A percentile compares a stretch with the other conserved stretches of the same genome.
Evolutionary conservation across 371 early-diverging fungal genomes (phyloP).

Genomic region (Parasitella parasitica): DNA sequence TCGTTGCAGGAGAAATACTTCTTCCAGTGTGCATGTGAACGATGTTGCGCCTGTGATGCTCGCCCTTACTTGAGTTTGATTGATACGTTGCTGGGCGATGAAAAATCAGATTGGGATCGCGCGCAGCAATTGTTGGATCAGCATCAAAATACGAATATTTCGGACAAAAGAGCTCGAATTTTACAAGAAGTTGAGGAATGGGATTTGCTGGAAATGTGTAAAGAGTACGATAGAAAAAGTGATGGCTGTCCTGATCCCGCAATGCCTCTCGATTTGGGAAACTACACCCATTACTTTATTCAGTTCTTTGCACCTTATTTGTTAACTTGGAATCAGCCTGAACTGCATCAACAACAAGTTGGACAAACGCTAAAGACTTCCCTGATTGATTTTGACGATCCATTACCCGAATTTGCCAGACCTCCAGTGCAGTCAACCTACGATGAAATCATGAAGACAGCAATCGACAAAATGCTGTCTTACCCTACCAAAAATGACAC

Average conservation of each 20-base stretch:
- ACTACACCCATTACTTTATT: conserved; percentile 32
- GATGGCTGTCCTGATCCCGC: conserved; percentile 19
- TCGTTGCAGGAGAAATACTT: conserved; percentile 67
- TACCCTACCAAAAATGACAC: conserved; percentile 12
- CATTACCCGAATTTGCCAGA: conserved; percentile 22
- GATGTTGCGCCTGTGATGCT: conserved; percentile 44
- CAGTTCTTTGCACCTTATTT: conserved; percentile 37
- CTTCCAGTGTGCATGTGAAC: conserved; percentile 72
- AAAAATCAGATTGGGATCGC: conserved; percentile 37
- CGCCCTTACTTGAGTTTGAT: conserved; percentile 29
- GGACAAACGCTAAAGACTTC: neutral
- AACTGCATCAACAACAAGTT: conserved; percentile 14
- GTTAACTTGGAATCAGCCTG: conserved; percentile 26
- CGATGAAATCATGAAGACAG: conserved; percentile 23
- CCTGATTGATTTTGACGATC: conserved; percentile 38
- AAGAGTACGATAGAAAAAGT: conserved; percentile 30
- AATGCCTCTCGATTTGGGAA: conserved; percentile 21
- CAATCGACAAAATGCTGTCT: conserved; percentile 18
- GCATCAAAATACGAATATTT: neutral
- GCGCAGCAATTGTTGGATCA: conserved; percentile 22
- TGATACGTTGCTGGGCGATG: conserved; percentile 39
- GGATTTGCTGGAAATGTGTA: conserved; percentile 36
- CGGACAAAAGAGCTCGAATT: neutral
- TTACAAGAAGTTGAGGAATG: conserved; percentile 26
- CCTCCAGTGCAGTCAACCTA: conserved; percentile 29